Evolutionary conservation across 192 early-diverging fungal species (phyloP), one percentile per base, ranked within the genome.

Genomic region (Backusella westeae): DNA sequence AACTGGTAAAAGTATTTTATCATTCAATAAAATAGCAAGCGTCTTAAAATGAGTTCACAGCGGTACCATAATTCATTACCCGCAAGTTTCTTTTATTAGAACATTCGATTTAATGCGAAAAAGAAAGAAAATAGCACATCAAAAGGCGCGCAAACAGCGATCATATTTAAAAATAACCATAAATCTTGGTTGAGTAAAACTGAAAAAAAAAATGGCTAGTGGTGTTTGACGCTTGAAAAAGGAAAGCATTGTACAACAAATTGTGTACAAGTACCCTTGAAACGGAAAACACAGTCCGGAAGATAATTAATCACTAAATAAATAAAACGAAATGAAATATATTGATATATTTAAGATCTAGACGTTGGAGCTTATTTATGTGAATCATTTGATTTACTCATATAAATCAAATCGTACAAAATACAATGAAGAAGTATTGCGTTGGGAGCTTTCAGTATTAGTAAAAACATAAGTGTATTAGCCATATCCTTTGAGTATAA

Each of bases 251-350:
- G 53, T 59, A 59, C 53, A 59, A 59, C 21, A 6, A 49, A 59
- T 10, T 49, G 53, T 26, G 53, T 26, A 59, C 53, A 59, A 59
- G 53, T 59, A 9, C 53, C 53, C 53, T 59, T 59, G 53, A 59
- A 59, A 59, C 53, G 53, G 53, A 59, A 59, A 59, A 59, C 53
- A 59, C 53, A 59, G 53, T 59, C 53, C 21, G 53, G 53, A 59
- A 59, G 53, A 59, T 26, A 59, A 59, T 59, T 59, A 59, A 59
- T 26, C n/a, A 59, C 53, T 59, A 23, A 59, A 59, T 29, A 26
- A 63, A 63, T 12, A 63, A 53, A 53, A 53, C 3, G n/a, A 53
- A 63, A 63, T 63, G 10, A 63, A 63, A 63, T 63, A 63, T 63
- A 59, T 59, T 23, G 12, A 3, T 14, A 29, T 10, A 12, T 29